Conservation (phyloP, 208 protist species). For the Crithidia sp. region DNA sequence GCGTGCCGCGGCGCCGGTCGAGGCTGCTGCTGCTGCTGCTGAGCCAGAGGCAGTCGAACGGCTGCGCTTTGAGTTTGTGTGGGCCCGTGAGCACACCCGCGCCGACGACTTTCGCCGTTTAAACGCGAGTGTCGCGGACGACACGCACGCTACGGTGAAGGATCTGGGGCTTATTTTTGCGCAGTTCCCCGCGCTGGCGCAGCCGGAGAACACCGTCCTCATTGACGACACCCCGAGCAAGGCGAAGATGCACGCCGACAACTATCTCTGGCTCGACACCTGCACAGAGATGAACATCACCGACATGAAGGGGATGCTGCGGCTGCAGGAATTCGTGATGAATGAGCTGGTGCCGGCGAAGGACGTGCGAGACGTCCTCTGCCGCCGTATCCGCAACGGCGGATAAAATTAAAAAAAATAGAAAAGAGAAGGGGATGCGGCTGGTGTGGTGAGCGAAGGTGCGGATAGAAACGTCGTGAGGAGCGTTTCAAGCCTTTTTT, state of each 20-base stretch:
- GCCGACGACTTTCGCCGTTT: conserved; percentile 79
- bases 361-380: conserved; percentile 84
- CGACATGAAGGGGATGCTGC: conserved; percentile 50
- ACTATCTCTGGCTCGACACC: conserved; percentile 86
- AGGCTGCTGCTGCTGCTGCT: not conserved
- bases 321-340: conserved; percentile 73
- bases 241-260: conserved; percentile 71
- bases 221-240: conserved; percentile 92
- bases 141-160: conserved; percentile 87
- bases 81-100: conserved; percentile 85
- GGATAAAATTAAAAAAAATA: not conserved
- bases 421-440: conserved; percentile 2
- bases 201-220: conserved; percentile 76
- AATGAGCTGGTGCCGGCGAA: conserved; percentile 56
- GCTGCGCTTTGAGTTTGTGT: conserved; percentile 77
- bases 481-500: not conserved
- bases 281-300: conserved; percentile 60
- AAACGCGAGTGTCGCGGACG: conserved; percentile 56
- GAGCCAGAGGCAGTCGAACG: not conserved
- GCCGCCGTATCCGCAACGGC: conserved; percentile 58
- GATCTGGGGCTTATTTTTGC: conserved; percentile 67
- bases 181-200: conserved; percentile 66
- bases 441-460: too few species aligned
- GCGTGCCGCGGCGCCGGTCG: not conserved
- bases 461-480: too few species aligned